These are phyloP conservation scores for Triangularia setosa DNA, from an alignment of 2,329 filamentous ascomycete genomes.

Conservation along the genomic window DNA sequence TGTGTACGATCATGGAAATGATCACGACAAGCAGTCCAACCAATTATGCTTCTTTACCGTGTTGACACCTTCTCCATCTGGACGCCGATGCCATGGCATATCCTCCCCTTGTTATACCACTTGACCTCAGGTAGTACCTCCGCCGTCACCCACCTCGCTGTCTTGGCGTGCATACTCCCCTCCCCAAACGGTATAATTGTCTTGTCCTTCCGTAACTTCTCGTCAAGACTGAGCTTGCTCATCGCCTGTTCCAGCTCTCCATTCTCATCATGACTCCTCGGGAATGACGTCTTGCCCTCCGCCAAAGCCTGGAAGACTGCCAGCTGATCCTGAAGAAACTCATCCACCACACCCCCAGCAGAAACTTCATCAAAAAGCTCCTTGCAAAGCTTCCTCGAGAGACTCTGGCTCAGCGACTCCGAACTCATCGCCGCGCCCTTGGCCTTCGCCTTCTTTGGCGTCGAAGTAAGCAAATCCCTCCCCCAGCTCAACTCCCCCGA, in stretches of 20 bases:
- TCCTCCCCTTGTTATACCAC: constrained; percentile 49
- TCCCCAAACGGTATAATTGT: constrained; percentile 50
- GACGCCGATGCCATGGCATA: constrained; percentile 45
- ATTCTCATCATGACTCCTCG: constrained; percentile 25
- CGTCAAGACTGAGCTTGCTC: constrained; percentile 30
- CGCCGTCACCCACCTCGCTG: constrained; percentile 57
- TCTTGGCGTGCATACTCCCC: constrained; percentile 53
- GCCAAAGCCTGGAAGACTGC: constrained; percentile 58
- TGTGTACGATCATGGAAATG: background rate
- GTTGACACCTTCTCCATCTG: constrained; percentile 9
- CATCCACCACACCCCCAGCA: constrained; percentile 47
- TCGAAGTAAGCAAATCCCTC: constrained; percentile 32
- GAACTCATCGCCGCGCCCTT: constrained; percentile 24
- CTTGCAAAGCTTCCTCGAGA: constrained; percentile 44
- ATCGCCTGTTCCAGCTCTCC: constrained; percentile 29
- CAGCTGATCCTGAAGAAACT: constrained; percentile 58
- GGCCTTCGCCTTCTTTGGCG: constrained; percentile 38
- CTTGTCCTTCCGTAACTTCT: constrained; percentile 39
- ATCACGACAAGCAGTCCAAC: background rate
- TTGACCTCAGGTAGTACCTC: constrained; percentile 45
- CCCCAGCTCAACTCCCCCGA: constrained; percentile 34
- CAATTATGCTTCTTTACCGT: background rate
- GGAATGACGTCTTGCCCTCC: constrained; percentile 48
- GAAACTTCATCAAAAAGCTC: constrained; percentile 44
- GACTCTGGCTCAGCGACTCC: constrained; percentile 32